Conservation (phyloP, 2,329 filamentous ascomycete genomes). For the Aspergillus unguis region DNA sequence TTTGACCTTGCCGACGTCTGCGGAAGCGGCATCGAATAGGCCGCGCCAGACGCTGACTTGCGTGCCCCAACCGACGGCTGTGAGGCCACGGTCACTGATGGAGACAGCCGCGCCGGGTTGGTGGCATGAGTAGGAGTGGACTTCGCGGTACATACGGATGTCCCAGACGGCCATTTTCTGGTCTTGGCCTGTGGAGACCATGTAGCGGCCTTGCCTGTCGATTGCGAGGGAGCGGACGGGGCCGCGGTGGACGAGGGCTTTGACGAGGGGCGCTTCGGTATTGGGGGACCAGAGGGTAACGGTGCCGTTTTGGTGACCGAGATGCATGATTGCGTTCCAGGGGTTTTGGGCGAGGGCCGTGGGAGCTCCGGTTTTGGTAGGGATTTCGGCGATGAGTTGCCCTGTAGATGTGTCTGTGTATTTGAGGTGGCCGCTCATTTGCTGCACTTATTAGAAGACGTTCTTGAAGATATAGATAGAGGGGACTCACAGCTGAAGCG, state of each 20-base stretch:
- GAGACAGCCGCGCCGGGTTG: conserved; percentile 78
- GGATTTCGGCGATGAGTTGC: conserved; percentile 78
- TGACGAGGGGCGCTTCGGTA: conserved; percentile 78
- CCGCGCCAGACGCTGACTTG: conserved; percentile 87
- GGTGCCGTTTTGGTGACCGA: conserved; percentile 91
- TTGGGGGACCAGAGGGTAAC: conserved; percentile 97
- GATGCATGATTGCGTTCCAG: conserved; percentile 85
- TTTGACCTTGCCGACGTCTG: conserved; percentile 74
- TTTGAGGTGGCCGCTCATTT: conserved; percentile 75
- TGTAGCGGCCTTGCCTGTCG: conserved; percentile 87
- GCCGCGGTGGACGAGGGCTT: conserved; percentile 82
- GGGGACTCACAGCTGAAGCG: conserved; percentile 67
- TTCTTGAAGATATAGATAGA: not conserved
- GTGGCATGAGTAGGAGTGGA: conserved; percentile 81
- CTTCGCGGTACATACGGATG: conserved; percentile 86
- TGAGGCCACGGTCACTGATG: conserved; percentile 84
- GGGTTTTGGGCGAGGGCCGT: conserved; percentile 84
- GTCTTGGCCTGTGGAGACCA: conserved; percentile 91
- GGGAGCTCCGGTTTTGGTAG: conserved; percentile 79
- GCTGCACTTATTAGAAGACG: conserved; percentile 47
- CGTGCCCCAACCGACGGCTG: conserved; percentile 88
- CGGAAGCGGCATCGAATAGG: conserved; percentile 70
- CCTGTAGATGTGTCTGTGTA: conserved; percentile 96
- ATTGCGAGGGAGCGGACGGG: conserved; percentile 82
- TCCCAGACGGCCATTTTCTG: conserved; percentile 94